Evolutionary conservation across 129 eudicot genomes (phyloP).

Genomic region (Artemisia annua): DNA sequence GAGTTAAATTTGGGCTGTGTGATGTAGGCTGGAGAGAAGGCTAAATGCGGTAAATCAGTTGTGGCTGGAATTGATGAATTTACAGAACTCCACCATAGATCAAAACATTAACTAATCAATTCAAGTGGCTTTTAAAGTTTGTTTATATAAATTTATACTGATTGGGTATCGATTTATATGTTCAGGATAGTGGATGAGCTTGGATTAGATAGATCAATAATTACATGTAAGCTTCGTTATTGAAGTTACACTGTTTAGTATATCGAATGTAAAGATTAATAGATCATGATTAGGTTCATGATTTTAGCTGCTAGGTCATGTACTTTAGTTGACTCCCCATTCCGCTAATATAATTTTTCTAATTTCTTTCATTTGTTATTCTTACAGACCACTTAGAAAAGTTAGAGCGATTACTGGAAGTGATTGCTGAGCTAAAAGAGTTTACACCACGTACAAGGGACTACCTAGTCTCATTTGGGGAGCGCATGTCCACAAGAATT

Average conservation of each 20-base stretch:
- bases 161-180: conserved; percentile 7
- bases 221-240: conserved; percentile 48
- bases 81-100: conserved; percentile 81
- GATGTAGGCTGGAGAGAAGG: conserved; percentile 89
- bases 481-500: conserved; percentile 96
- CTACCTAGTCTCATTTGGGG: conserved; percentile 93
- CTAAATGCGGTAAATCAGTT: conserved; percentile 66
- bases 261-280: background rate
- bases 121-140: conserved; percentile 6
- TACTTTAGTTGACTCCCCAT: background rate
- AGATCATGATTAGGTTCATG: background rate
- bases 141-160: conserved; percentile 1
- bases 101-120: background rate
- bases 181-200: conserved; percentile 80
- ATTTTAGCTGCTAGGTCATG: background rate
- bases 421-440: conserved; percentile 90
- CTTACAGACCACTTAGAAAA: conserved; percentile 77
- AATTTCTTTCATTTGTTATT: background rate
- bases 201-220: conserved; percentile 60
- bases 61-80: conserved; percentile 65
- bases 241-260: background rate
- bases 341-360: too few relatives aligned
- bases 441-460: conserved; percentile 86
- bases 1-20: conserved; percentile 16
- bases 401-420: conserved; percentile 84